These are phyloP conservation scores for Sugiyamaella paludigena DNA, from an alignment of 1,139 yeast species.

Conservation along the genomic window DNA sequence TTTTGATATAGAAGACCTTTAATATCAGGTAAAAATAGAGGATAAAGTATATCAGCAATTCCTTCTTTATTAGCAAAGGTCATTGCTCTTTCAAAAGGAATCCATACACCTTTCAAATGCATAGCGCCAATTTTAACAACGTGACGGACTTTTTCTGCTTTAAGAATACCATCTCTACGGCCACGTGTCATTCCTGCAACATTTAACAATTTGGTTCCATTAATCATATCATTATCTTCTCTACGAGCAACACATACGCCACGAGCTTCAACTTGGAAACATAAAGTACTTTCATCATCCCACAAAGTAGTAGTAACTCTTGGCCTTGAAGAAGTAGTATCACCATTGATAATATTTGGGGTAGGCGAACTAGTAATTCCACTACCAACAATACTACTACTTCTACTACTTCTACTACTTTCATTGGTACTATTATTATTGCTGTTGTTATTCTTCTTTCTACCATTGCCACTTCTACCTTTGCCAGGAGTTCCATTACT, in stretches of 20 bases:
- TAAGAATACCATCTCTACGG: conserved; percentile 88
- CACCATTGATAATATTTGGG: conserved; percentile 2
- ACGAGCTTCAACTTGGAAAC: conserved; percentile 90
- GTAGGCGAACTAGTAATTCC: conserved; percentile 2
- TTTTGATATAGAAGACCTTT: conserved; percentile 39
- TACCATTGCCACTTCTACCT: background rate
- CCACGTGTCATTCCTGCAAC: conserved; percentile 95
- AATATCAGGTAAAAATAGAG: conserved; percentile 82
- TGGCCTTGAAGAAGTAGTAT: conserved; percentile 42
- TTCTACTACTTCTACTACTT: background rate
- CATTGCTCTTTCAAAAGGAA: conserved; percentile 86
- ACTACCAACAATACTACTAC: background rate
- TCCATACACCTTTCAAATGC: conserved; percentile 97
- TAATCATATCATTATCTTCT: conserved; percentile 87
- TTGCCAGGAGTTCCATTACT: no score
- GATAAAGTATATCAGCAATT: conserved; percentile 76
- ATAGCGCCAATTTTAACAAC: conserved; percentile 93
- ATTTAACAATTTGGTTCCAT: conserved; percentile 86
- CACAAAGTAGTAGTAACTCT: conserved; percentile 90
- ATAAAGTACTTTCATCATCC: conserved; percentile 92
- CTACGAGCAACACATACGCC: conserved; percentile 86
- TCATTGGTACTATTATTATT: background rate
- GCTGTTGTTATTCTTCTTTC: background rate
- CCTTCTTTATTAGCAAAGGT: conserved; percentile 85
- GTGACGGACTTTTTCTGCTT: conserved; percentile 78